phyloP scores from a whole-genome alignment of 345 rosid genomes.

The Kandelia obovata region DNA sequence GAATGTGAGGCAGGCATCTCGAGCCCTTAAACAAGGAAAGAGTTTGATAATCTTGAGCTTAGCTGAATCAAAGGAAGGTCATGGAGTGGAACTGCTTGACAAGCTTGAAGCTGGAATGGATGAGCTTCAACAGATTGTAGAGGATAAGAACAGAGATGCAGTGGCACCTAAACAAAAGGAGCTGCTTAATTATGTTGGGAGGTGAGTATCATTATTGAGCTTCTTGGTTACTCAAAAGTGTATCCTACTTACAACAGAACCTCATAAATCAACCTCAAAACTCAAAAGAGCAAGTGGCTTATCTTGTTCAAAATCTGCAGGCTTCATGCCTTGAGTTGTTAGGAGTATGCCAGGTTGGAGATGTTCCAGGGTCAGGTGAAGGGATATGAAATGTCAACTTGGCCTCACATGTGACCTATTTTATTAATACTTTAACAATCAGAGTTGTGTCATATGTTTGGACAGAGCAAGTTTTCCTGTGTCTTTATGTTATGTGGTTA shows the following conservation, averaged over 20 bases:
- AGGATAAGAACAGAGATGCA: conserved; percentile 82
- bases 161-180: conserved; percentile 90
- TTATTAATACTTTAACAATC: too few species aligned
- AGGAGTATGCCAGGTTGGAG: too few species aligned
- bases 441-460: too few species aligned
- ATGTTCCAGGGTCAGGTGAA: too few species aligned
- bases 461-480: too few species aligned
- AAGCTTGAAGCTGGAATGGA: conserved; percentile 85
- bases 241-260: background rate
- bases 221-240: background rate
- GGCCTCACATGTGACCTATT: too few species aligned
- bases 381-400: too few species aligned
- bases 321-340: background rate
- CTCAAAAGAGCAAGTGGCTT: background rate
- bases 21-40: conserved; percentile 72
- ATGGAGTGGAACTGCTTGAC: conserved; percentile 67
- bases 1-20: conserved; percentile 87
- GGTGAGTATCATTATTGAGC: conserved; percentile 45
- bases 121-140: conserved; percentile 81
- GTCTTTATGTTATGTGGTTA: background rate
- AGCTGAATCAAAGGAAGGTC: conserved; percentile 85
- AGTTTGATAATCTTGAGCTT: conserved; percentile 64
- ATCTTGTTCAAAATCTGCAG: background rate
- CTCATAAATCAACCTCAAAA: background rate
- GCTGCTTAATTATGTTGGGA: conserved; percentile 79